Percentiles rank a stretch among this genome's conserved stretches.
Evolutionary conservation across 1,284 basidiomycete genomes (phyloP).

Genomic region (Flammula alnicola): DNA sequence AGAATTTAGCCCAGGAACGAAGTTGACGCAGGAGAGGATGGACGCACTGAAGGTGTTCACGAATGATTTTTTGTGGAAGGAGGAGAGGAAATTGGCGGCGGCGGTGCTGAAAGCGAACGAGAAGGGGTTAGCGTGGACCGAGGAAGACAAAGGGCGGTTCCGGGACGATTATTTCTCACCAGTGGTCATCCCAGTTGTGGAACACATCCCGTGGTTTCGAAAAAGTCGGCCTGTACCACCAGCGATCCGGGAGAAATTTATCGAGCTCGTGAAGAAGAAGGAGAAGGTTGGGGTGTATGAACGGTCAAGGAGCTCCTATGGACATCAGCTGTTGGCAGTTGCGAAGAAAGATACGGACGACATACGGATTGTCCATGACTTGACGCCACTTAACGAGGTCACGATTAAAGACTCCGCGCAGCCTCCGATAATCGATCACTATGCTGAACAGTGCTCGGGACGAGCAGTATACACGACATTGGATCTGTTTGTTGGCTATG

Average conservation of each 20-base stretch:
- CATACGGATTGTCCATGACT: constrained; percentile 34
- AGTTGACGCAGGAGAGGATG: constrained; percentile 12
- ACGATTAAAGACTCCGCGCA: constrained; percentile 34
- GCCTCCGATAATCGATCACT: constrained; percentile 36
- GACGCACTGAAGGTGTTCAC: neutral
- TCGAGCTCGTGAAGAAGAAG: constrained; percentile 17
- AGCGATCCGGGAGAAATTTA: constrained; percentile 5
- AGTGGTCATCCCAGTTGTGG: constrained; percentile 8
- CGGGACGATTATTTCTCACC: constrained; percentile 6
- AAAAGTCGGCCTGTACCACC: constrained; percentile 18
- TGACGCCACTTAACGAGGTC: constrained; percentile 34
- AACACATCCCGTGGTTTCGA: constrained; percentile 16
- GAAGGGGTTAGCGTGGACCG: constrained; percentile 20
- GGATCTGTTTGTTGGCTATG: constrained; percentile 39
- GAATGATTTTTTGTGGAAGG: constrained; percentile 2
- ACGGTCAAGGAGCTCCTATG: constrained; percentile 8
- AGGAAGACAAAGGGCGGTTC: constrained; percentile 10
- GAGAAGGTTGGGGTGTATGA: constrained; percentile 15
- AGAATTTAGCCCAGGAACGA: constrained; percentile 14
- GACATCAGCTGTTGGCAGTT: constrained; percentile 15
- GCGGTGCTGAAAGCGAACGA: constrained; percentile 27
- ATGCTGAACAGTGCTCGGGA: constrained; percentile 36
- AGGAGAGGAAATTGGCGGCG: constrained; percentile 9
- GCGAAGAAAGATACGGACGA: constrained; percentile 30
- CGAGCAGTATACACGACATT: constrained; percentile 32